Conservation (phyloP, 1,284 basidiomycete genomes). For the Apiotrichum mycotoxinovorans region DNA sequence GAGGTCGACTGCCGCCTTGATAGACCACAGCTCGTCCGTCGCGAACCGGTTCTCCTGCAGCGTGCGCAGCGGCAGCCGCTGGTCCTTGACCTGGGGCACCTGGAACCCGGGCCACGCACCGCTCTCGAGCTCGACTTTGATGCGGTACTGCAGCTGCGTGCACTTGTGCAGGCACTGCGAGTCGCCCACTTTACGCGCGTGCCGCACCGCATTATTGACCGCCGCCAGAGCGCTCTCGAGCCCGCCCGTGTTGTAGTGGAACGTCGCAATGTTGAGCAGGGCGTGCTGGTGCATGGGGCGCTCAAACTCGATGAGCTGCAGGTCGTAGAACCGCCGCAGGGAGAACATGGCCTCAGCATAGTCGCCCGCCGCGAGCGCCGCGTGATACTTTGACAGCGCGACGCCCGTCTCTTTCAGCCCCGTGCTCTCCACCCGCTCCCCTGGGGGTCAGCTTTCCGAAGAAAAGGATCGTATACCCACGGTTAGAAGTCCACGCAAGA, state of each 20-base stretch:
- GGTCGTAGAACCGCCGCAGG: slow-evolving; percentile 46
- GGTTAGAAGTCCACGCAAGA: background rate
- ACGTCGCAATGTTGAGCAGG: slow-evolving; percentile 45
- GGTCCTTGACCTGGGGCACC: slow-evolving; percentile 21
- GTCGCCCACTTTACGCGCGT: slow-evolving; percentile 43
- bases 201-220: slow-evolving; percentile 44
- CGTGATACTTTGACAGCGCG: slow-evolving; percentile 26
- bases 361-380: slow-evolving; percentile 37
- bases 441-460: background rate
- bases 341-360: slow-evolving; percentile 37
- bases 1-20: slow-evolving; percentile 43
- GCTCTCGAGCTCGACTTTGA: slow-evolving; percentile 23
- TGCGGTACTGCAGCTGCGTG: slow-evolving; percentile 31
- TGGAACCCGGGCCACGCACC: slow-evolving; percentile 16
- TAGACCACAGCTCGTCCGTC: slow-evolving; percentile 44
- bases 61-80: slow-evolving; percentile 19
- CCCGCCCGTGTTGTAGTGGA: slow-evolving; percentile 45
- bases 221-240: slow-evolving; percentile 37
- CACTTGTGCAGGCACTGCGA: slow-evolving; percentile 42
- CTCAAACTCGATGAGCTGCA: slow-evolving; percentile 36
- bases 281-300: slow-evolving; percentile 45
- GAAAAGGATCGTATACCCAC: background rate
- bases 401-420: background rate
- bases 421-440: background rate
- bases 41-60: slow-evolving; percentile 29